phyloP scores from a whole-genome alignment of 2,329 filamentous ascomycete genomes.

The Aphanoascus verrucosus region DNA sequence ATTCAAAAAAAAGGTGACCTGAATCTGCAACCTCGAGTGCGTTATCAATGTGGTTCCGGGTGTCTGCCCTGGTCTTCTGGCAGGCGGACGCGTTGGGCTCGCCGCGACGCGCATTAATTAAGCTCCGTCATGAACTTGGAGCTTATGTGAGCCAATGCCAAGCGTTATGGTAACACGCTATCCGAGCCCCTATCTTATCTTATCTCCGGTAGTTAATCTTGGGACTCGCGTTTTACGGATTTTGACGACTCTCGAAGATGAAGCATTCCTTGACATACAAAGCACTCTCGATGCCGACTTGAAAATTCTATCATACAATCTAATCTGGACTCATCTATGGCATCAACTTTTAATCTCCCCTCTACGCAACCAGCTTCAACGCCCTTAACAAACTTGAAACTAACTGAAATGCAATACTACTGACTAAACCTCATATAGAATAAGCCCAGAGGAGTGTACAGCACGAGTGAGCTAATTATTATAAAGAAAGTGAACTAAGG shows the following conservation, averaged over 20 bases:
- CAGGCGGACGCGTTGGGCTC: too few species aligned
- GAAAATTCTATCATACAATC: slow-evolving; percentile 7
- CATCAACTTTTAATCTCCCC: slow-evolving; percentile 3
- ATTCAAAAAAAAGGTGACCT: too few species aligned
- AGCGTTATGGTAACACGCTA: too few species aligned
- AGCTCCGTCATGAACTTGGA: too few species aligned
- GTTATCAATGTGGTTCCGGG: too few species aligned
- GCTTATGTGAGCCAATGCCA: too few species aligned
- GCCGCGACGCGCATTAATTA: too few species aligned
- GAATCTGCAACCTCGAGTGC: too few species aligned
- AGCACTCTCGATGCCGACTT: background rate
- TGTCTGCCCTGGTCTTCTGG: too few species aligned
- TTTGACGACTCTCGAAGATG: background rate
- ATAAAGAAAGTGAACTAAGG: slow-evolving; percentile 1
- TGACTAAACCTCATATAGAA: slow-evolving; percentile 8
- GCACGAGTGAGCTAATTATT: background rate
- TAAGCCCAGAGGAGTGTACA: slow-evolving; percentile 4
- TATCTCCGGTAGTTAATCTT: too few species aligned
- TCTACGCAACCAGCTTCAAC: background rate
- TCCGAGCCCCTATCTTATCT: too few species aligned
- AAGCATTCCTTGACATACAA: background rate
- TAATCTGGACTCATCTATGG: slow-evolving; percentile 3
- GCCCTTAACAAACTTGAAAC: background rate
- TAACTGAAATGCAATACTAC: slow-evolving; percentile 8
- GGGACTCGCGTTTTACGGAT: background rate